Evolutionary conservation across 345 rosid species (phyloP), one percentile per base, ranked within the genome.

Genomic region (Boechera retrofracta): DNA sequence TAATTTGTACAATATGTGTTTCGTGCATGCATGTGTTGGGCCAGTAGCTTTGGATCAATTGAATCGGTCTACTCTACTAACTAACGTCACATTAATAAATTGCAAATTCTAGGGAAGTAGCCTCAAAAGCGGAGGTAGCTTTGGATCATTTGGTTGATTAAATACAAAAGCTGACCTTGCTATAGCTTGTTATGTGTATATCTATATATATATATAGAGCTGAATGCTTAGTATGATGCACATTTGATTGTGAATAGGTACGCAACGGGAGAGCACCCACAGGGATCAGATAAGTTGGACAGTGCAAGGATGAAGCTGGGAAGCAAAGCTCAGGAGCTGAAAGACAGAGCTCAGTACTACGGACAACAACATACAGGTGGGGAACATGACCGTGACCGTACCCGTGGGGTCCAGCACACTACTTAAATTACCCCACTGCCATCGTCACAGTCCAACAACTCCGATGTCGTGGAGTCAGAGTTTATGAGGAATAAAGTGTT

Each of bases 191-290:
- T n/a, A 32, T 5, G 18, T 42, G 1, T 38, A 0, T 39, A 4
- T 31, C 4, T 26, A 9, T 24, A 2, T 7, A 24, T 52, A 0
- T 10, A 2, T 42, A 4, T 60, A 24, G 38, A 24, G 38, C 10
- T n/a, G 21, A 21, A 26, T 38, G 31, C 1, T 15, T 52, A 0
- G 33, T 13, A 31, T 49, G 63, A 68, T 62, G 7, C 32, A 10
- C 35, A 24, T 38, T 21, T 1, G 41, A 35, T 60, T 51, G 31
- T 67, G 55, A 28, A 24, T 33, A 89, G 97, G 89, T 91, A 91
- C 52, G 91, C 85, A 18, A 91, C 89, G 0, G 97, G 95, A 66
- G 81, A 72, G 85, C 89, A 85, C 36, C 97, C 92, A 41, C 86
- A 78, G 0, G 96, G 92, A 0, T 80, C 88, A 38, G 95, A 90